Evolutionary conservation across 2,329 filamentous ascomycete species (phyloP).

Genomic region (Ophiocordyceps camponoti-floridani): DNA sequence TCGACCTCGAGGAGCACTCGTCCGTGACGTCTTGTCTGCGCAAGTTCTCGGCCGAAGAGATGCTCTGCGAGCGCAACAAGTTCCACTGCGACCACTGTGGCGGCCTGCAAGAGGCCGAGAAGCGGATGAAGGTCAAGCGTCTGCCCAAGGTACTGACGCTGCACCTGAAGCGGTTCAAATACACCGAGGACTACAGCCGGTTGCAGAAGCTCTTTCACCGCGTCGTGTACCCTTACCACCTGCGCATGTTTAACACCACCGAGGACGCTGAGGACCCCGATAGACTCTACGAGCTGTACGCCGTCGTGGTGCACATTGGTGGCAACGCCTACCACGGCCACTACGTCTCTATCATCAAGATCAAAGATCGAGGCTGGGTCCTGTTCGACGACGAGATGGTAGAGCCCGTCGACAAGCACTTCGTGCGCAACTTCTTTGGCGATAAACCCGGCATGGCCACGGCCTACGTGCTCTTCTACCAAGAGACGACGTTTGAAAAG

Average conservation of each 20-base stretch:
- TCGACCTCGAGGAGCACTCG: constrained; percentile 86
- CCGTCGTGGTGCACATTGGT: constrained; percentile 92
- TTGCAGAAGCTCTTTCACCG: constrained; percentile 93
- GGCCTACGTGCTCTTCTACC: constrained; percentile 94
- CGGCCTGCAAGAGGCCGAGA: constrained; percentile 91
- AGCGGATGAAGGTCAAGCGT: constrained; percentile 97
- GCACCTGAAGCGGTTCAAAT: constrained; percentile 95
- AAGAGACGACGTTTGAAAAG: constrained; percentile 62
- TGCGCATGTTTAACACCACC: constrained; percentile 93
- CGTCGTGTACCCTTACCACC: constrained; percentile 90
- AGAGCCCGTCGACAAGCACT: constrained; percentile 91
- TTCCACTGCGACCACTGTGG: constrained; percentile 98
- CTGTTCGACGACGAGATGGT: constrained; percentile 98
- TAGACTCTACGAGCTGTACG: constrained; percentile 87
- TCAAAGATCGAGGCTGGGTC: constrained; percentile 85
- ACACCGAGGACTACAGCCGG: constrained; percentile 85
- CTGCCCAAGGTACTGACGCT: constrained; percentile 80
- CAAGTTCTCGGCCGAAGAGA: constrained; percentile 95
- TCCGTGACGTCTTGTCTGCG: constrained; percentile 90
- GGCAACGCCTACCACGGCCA: constrained; percentile 94
- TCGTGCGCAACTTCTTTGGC: constrained; percentile 92
- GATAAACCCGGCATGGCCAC: constrained; percentile 82
- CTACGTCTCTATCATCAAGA: constrained; percentile 96
- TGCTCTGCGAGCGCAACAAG: constrained; percentile 96
- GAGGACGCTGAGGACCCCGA: constrained; percentile 90